Conservation (phyloP, 2,329 filamentous ascomycete genomes). For the Blastomyces parvus region DNA sequence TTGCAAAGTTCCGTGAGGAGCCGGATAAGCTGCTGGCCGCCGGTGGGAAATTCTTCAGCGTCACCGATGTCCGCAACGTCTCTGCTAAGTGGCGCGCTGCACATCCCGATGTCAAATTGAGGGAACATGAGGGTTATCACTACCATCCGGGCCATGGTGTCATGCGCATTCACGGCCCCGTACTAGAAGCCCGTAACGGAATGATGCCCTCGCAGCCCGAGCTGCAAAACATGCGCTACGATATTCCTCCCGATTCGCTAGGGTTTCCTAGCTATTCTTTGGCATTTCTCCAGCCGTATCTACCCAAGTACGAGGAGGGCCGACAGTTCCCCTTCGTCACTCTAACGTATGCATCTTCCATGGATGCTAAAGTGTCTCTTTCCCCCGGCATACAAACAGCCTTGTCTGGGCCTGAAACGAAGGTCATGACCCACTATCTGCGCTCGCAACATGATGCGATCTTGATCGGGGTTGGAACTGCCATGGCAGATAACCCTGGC, state of each 20-base stretch:
- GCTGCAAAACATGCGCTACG: slow-evolving; percentile 1
- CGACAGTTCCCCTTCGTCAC: slow-evolving; percentile 52
- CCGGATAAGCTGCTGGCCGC: slow-evolving; percentile 36
- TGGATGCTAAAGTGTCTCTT: slow-evolving; percentile 71
- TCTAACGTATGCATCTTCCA: slow-evolving; percentile 80
- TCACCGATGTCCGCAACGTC: slow-evolving; percentile 41
- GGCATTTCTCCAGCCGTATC: slow-evolving; percentile 43
- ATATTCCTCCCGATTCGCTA: slow-evolving; percentile 32
- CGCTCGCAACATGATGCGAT: slow-evolving; percentile 77
- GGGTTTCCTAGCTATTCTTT: slow-evolving; percentile 38
- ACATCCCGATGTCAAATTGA: slow-evolving; percentile 35
- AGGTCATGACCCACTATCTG: slow-evolving; percentile 92
- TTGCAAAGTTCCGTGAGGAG: slow-evolving; percentile 39
- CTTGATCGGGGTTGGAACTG: slow-evolving; percentile 73
- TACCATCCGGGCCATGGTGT: slow-evolving; percentile 38
- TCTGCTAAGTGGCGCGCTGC: slow-evolving; percentile 41
- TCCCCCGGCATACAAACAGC: slow-evolving; percentile 70
- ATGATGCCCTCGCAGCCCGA: not conserved
- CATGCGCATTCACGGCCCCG: slow-evolving; percentile 24
- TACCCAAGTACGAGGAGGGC: slow-evolving; percentile 33
- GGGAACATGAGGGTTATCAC: slow-evolving; percentile 38
- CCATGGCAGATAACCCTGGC: slow-evolving; percentile 71
- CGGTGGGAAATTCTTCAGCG: slow-evolving; percentile 38
- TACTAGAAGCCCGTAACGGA: slow-evolving; percentile 13
- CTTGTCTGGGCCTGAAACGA: slow-evolving; percentile 72